These are phyloP conservation scores for Hordeum vulgare DNA, from an alignment of 176 grass and related monocot species.

Conservation along the genomic window MorexV3_pseudomolecules_assembly NC_058521.1:609602768-609603267, in stretches of 20 bases:
- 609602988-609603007: not conserved
- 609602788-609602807: too few species aligned
- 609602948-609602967: too few species aligned
- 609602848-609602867: not conserved
- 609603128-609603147: not conserved
- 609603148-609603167: not conserved
- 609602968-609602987: not conserved
- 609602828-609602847: too few species aligned
- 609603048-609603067: not conserved
- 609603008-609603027: too few species aligned
- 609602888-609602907: not conserved
- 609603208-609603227: not conserved
- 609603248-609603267: not conserved
- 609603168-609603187: not conserved
- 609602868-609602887: not conserved
- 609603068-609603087: not conserved
- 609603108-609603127: not conserved
- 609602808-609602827: too few species aligned
- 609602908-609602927: not conserved
- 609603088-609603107: too few species aligned
- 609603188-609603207: not conserved
- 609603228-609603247: not conserved
- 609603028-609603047: not conserved
- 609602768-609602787: too few species aligned
- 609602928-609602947: not conserved